A percentile compares a stretch with the other conserved stretches of the same genome.
phyloP scores from a whole-genome alignment of 192 early-diverging fungal species.

The Dissophora ornata region DNA sequence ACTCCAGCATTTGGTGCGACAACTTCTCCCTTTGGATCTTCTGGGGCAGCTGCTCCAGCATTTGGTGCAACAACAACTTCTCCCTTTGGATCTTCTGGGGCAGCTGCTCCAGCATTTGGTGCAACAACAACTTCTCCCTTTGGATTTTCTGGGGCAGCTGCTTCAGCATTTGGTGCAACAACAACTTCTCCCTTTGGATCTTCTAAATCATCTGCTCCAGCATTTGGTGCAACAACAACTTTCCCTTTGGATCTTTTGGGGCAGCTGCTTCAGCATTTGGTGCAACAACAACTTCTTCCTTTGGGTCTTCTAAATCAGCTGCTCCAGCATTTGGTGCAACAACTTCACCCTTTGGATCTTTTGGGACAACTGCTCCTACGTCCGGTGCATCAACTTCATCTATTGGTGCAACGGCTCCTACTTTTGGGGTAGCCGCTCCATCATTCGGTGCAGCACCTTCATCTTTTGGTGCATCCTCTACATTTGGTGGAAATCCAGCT shows the following conservation, averaged over 20 bases:
- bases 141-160: not conserved
- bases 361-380: no score
- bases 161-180: not conserved
- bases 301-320: not conserved
- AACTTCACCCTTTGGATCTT: no score
- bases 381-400: no score
- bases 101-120: not conserved
- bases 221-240: not conserved
- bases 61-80: not conserved
- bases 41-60: not conserved
- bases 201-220: not conserved
- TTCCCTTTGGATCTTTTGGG: no score
- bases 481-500: no score
- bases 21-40: not conserved
- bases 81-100: not conserved
- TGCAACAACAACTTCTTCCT: not conserved
- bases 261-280: not conserved
- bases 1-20: not conserved
- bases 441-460: no score
- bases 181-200: constrained; percentile 5
- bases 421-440: no score
- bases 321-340: not conserved
- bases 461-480: no score
- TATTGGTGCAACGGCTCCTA: no score
- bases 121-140: not conserved